These are phyloP conservation scores for Metschnikowia continentalis DNA, from an alignment of 805 yeast genomes.

Conservation along the genomic window DNA sequence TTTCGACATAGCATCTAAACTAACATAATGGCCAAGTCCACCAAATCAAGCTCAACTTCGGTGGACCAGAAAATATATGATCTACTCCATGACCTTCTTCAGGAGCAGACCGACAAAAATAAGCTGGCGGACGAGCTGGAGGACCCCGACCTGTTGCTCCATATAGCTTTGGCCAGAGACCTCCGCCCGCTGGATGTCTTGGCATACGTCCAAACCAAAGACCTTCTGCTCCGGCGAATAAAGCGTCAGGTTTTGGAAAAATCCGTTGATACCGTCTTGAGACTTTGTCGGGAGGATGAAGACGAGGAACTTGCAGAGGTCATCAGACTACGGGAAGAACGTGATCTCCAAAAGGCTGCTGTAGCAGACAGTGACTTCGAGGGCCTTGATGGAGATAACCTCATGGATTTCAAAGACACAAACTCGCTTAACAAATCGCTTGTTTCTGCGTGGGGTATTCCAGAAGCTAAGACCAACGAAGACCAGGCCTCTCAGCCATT, in stretches of 20 bases:
- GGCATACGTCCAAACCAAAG: constrained; percentile 60
- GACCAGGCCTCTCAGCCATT: constrained; percentile 26
- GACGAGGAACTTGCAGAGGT: constrained; percentile 47
- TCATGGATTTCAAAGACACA: constrained; percentile 56
- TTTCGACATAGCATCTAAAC: neutral
- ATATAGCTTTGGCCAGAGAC: constrained; percentile 60
- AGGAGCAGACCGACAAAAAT: constrained; percentile 51
- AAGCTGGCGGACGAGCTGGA: constrained; percentile 23
- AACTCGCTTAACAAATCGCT: constrained; percentile 76
- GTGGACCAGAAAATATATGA: constrained; percentile 56
- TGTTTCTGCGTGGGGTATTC: constrained; percentile 60
- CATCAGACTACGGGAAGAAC: constrained; percentile 15
- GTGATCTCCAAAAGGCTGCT: constrained; percentile 18
- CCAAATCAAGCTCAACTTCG: constrained; percentile 8
- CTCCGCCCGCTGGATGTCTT: constrained; percentile 48
- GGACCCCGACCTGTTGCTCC: constrained; percentile 32
- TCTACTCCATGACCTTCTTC: constrained; percentile 53
- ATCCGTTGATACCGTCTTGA: constrained; percentile 57
- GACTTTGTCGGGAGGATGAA: constrained; percentile 56
- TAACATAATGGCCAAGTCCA: constrained; percentile 10
- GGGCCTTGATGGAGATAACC: constrained; percentile 37
- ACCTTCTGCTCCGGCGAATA: constrained; percentile 61
- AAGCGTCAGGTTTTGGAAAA: constrained; percentile 62
- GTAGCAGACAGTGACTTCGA: constrained; percentile 39
- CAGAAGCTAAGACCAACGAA: constrained; percentile 7